Conservation (phyloP, 1,139 yeast genomes). For the Suhomyces atakaporum region DNA sequence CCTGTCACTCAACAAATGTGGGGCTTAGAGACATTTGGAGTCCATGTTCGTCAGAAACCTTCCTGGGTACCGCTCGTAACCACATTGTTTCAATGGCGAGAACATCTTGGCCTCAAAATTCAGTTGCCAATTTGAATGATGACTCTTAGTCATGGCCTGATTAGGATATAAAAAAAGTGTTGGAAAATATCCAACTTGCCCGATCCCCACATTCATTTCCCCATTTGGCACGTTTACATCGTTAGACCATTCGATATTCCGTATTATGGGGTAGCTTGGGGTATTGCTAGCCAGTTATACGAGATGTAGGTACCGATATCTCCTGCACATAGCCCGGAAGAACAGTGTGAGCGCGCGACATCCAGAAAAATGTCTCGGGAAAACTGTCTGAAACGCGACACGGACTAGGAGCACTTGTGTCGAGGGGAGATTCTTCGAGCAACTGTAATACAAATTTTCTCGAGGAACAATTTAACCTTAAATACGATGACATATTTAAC, state of each 20-base stretch:
- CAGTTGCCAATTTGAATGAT: no score
- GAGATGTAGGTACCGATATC: conserved; percentile 1
- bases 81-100: no score
- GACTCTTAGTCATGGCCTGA: no score
- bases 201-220: no score
- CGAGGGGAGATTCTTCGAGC: background rate
- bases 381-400: background rate
- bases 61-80: no score
- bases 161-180: no score
- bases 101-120: no score
- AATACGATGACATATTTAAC: background rate
- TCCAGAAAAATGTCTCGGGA: background rate
- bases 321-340: conserved; percentile 1
- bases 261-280: conserved; percentile 1
- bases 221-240: no score
- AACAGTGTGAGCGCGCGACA: background rate
- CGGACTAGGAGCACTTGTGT: background rate
- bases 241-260: background rate
- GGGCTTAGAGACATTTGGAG: no score
- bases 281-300: background rate
- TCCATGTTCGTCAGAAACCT: no score
- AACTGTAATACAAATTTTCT: background rate
- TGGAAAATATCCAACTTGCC: no score
- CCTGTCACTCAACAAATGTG: no score
- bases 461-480: background rate